Evolutionary conservation across 208 protist genomes (phyloP).

Genomic region (Acanthamoeba sp.): DNA sequence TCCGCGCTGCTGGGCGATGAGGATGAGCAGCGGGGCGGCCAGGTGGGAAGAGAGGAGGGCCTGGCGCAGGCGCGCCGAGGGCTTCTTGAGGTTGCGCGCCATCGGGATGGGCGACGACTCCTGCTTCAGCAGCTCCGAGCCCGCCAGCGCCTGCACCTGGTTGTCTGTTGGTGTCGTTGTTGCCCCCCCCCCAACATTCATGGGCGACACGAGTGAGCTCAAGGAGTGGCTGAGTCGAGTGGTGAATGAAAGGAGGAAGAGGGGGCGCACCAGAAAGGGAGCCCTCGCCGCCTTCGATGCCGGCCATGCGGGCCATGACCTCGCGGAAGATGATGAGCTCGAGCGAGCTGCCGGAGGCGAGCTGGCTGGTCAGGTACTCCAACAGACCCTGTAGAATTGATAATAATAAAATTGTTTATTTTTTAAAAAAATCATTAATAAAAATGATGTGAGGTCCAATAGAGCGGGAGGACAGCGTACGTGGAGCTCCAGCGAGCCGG

Average conservation of each 20-base stretch:
- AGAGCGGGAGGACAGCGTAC: not conserved
- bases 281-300: conserved; percentile 79
- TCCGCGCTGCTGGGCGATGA: conserved; percentile 83
- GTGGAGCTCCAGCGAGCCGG: not conserved
- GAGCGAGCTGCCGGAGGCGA: conserved; percentile 77
- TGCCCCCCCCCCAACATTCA: not conserved
- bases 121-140: conserved; percentile 80
- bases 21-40: conserved; percentile 77
- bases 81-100: conserved; percentile 13
- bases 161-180: not conserved
- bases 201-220: not conserved
- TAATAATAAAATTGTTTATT: not conserved
- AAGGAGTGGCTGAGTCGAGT: not conserved
- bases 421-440: too few species aligned
- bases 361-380: conserved; percentile 80
- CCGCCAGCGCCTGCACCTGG: conserved; percentile 81
- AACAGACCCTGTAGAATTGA: conserved; percentile 77
- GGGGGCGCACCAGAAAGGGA: not conserved
- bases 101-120: conserved; percentile 60
- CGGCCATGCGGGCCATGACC: conserved; percentile 82
- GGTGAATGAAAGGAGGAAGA: not conserved
- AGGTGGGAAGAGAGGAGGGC: conserved; percentile 56
- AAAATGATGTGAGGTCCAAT: too few species aligned
- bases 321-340: conserved; percentile 85
- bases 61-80: not conserved